Percentiles rank a stretch among this genome's conserved stretches.
phyloP scores from a whole-genome alignment of 192 early-diverging fungal species.

The Entomortierella parvispora region DNA sequence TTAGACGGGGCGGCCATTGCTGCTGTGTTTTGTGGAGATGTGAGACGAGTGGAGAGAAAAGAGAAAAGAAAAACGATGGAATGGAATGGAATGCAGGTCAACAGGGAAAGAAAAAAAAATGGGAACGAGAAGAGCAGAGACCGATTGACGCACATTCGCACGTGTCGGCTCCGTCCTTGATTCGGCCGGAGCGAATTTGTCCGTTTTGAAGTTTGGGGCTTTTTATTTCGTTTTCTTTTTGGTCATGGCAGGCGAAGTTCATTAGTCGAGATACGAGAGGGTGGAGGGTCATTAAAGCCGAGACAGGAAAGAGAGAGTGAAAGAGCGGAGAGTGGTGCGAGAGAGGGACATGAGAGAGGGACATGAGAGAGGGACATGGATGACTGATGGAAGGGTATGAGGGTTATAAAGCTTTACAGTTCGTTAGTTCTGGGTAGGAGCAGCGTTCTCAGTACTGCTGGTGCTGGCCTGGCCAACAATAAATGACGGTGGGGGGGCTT shows the following conservation, averaged over 20 bases:
- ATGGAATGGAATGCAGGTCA: not conserved
- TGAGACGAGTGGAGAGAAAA: not conserved
- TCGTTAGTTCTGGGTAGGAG: too few relatives aligned
- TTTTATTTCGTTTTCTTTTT: not conserved
- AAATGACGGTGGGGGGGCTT: not conserved
- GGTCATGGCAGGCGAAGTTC: not conserved
- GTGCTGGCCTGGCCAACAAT: not conserved
- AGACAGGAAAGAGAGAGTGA: not conserved
- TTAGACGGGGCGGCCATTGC: conserved; percentile 32
- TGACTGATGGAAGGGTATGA: too few relatives aligned
- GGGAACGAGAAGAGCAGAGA: not conserved
- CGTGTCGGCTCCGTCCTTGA: not conserved
- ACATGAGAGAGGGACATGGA: too few relatives aligned
- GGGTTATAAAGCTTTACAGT: too few relatives aligned
- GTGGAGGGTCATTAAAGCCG: not conserved
- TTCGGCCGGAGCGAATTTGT: not conserved
- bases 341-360: too few relatives aligned
- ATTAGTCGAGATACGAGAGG: too few relatives aligned
- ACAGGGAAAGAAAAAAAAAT: not conserved
- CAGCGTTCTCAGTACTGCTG: too few relatives aligned
- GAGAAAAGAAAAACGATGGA: not conserved
- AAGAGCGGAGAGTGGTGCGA: too few relatives aligned
- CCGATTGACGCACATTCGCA: not conserved
- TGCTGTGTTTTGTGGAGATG: not conserved
- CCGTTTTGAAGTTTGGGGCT: not conserved